Evolutionary conservation across 176 grass and related monocot species (phyloP), one percentile per base, ranked within the genome.

Genomic region (Pontederia paniculata): DNA sequence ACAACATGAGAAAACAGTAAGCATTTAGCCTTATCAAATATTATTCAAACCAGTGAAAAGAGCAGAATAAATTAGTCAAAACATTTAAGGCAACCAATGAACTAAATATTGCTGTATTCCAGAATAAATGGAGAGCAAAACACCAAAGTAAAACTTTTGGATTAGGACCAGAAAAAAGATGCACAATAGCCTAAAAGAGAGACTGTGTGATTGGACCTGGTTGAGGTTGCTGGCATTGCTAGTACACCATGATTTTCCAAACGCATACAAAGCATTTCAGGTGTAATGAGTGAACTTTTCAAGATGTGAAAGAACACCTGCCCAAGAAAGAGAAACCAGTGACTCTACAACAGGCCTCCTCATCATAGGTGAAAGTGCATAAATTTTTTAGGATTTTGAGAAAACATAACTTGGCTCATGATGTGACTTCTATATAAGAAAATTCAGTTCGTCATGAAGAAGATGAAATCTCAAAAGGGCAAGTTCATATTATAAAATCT

Each of bases 231-330:
- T 23, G 93, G 83, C 93, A 91, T 91, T 50, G 80, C 75, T 75
- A 98, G 80, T 50, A 98, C 83, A 68, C 82, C 79, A 58, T 54
- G 66, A 9, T 85, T 72, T 61, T 88, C 77, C 64, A 98, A 69
- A 63, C 69, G 57, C 77, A 80, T 42, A 55, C 87, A 98, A 49
- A 98, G 66, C 8, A 74, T 82, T 13, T n/a, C 70, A 66, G 93
- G 71, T 28, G 86, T 70, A 56, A 91, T 67, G 63, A 42, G 56
- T 15, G 80, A 74, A 56, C 52, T 23, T 17, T 91, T 80, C n/a
- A 48, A 66, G 3, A 98, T 81, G 58, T 79, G 57, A 46, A 98
- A 91, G 23, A 84, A 88, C 18, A 98, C 77, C 93, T 97, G 31
- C 16, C 17, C 7, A 66, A 23, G 46, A 25, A 52, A 31, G 25